Evolutionary conservation across 306 rosid genomes (phyloP), one percentile per base, ranked within the genome.

Genomic region (Cyamopsis tetragonoloba): DNA sequence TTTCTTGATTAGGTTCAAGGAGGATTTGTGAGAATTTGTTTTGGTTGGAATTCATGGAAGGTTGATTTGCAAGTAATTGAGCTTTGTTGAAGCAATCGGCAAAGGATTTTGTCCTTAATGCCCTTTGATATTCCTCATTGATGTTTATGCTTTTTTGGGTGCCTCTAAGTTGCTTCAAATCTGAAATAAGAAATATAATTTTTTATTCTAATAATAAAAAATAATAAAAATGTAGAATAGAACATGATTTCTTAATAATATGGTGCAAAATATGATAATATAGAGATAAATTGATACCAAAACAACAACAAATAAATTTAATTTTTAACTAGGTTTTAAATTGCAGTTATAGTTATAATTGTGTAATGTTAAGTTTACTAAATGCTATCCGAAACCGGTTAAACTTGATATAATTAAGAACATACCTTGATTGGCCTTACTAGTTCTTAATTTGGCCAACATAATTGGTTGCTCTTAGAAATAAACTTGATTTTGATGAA

Each of bases 1-100:
- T 31, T 65, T 83, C 83, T 79, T 81, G 91, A 56, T 42, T 26
- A 7, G 86, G 86, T 72, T 88, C 90, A 15, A 85, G 82, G 48
- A 83, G 75, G 31, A 66, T 12, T 57, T 83, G 64, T n/a, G 80
- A 73, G 32, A 64, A 78, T 2, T 62, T 76, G 0, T 20, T 31
- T 1, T 68, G 62, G 44, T 19, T 55, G 27, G 14, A 13, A 53
- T 20, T 15, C 58, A 62, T 72, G 9, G 80, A 79, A 19, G 84
- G 64, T 11, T 83, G 79, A 18, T 70, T 66, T 22, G 65, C 55
- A 26, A 83, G 72, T 19, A 47, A 60, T 41, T 79, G 80, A 71
- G 68, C 87, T 75, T 83, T 83, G 2, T 39, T 46, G 63, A 72
- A 74, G 83, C 79, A 76, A 26, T 88, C 83, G 12, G 68, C 76